Evolutionary conservation across 108 stramenopile species (phyloP), one percentile per base, ranked within the genome.

Genomic region (Skeletonema costatum): DNA sequence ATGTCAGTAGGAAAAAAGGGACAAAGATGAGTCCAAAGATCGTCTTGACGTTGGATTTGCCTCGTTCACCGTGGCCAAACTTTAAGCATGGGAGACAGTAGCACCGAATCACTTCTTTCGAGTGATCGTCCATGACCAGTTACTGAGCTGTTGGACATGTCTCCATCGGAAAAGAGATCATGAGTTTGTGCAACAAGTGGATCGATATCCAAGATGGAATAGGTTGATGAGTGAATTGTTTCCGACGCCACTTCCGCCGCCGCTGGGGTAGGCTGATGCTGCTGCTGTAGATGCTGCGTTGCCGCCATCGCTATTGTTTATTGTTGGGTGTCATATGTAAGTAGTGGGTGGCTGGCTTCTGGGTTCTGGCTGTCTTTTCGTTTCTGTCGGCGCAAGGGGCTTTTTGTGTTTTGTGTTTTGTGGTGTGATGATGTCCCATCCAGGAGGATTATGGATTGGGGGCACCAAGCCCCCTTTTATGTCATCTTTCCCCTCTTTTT

Each of bases 51-150:
- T 59, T 81, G 64, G 48, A 53, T 56, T 56, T 33, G 16, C 73
- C 79, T 0, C 14, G 39, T 51, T 73, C 79, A 10, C 80, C 74
- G 12, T 16, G 29, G 1, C 80, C 80, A 59, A 42, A 75, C 3
- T 73, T 42, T 25, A 81, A 8, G 31, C 32, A 75, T 42, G 80
- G 80, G 12, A 74, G 60, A 42, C 74, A 70, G 59, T 81, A 74
- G 29, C 42, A 74, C 9, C 32, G 59, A 8, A 80, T 63, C 19
- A 30, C 14, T 19, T 59, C 41, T 16, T 36, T 31, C 6, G 59
- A 21, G 19, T 25, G 14, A 10, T 71, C 33, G 0, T 41, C 39
- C 39, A 41, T 41, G 39, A 41, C 39, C 9, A 39, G 1, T 41
- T 10, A 1, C 5, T 35, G 33, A 35, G 76, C 10, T 64, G 29